Evolutionary conservation across 2,329 filamentous ascomycete genomes (phyloP).

Genomic region (Hirsutella thompsonii): DNA sequence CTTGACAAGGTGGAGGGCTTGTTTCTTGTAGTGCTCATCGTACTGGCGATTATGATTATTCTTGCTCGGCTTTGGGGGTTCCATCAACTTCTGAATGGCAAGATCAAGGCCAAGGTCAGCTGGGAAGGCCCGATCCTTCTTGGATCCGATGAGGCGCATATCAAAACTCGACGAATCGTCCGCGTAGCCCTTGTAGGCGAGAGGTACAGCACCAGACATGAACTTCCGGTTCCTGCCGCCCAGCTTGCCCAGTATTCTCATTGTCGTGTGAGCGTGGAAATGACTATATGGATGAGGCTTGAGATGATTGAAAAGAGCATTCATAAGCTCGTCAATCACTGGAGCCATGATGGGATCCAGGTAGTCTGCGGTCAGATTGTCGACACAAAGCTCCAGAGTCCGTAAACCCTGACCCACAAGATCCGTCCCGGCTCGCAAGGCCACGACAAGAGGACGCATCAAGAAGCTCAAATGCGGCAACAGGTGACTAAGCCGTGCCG

Average conservation of each 20-base stretch:
- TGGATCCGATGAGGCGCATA: conserved; percentile 77
- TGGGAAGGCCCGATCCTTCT: conserved; percentile 78
- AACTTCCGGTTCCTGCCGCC: conserved; percentile 93
- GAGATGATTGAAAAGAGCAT: conserved; percentile 89
- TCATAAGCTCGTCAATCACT: conserved; percentile 98
- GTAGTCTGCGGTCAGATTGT: conserved; percentile 96
- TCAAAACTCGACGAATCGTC: conserved; percentile 86
- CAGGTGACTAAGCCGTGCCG: conserved; percentile 84
- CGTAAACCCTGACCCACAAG: conserved; percentile 87
- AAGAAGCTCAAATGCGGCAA: conserved; percentile 90
- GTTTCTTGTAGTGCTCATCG: conserved; percentile 83
- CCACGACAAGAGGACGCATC: conserved; percentile 96
- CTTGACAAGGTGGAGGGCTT: conserved; percentile 78
- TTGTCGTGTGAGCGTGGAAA: conserved; percentile 94
- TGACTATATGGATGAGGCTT: conserved; percentile 91
- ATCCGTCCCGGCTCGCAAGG: conserved; percentile 79
- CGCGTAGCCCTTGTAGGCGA: conserved; percentile 71
- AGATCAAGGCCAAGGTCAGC: conserved; percentile 76
- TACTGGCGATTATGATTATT: conserved; percentile 42
- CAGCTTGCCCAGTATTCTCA: conserved; percentile 92
- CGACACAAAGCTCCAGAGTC: conserved; percentile 91
- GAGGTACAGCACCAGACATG: conserved; percentile 75
- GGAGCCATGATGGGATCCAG: conserved; percentile 98
- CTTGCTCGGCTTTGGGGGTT: conserved; percentile 53
- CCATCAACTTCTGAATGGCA: conserved; percentile 78